A percentile compares a stretch with the other conserved stretches of the same genome.
Evolutionary conservation across 148 eudicot species (phyloP).

Genomic region (Simmondsia chinensis): DNA sequence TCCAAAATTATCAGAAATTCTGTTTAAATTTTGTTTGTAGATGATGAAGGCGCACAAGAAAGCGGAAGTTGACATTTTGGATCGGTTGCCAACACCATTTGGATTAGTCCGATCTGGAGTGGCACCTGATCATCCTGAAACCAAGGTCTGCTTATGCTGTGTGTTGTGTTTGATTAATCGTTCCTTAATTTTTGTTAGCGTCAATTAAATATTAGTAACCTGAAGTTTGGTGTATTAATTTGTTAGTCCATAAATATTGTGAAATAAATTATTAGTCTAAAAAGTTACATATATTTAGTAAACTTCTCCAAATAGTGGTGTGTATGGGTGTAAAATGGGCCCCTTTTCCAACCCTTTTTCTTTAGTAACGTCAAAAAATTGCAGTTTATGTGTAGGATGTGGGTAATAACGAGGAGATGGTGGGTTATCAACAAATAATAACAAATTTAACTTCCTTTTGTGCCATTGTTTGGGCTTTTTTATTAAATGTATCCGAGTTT

Average conservation of each 20-base stretch:
- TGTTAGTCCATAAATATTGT: no score
- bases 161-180: neutral
- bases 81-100: slow-evolving; percentile 83
- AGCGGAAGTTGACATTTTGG: slow-evolving; percentile 82
- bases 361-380: no score
- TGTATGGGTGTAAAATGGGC: no score
- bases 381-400: neutral
- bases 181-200: neutral
- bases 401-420: no score
- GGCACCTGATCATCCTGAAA: slow-evolving; percentile 98
- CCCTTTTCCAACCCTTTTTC: no score
- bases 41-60: slow-evolving; percentile 70
- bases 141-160: slow-evolving; percentile 38
- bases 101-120: slow-evolving; percentile 91
- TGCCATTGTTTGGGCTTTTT: no score
- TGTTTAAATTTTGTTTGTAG: slow-evolving; percentile 20
- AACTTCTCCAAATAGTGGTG: no score
- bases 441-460: no score
- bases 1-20: neutral
- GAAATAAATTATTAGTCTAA: no score
- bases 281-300: no score
- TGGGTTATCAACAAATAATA: no score
- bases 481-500: no score
- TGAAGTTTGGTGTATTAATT: neutral
- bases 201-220: neutral